Evolutionary conservation across 2,329 filamentous ascomycete genomes (phyloP), one percentile per base, ranked within the genome.

Genomic region (Xylariaceae sp.): DNA sequence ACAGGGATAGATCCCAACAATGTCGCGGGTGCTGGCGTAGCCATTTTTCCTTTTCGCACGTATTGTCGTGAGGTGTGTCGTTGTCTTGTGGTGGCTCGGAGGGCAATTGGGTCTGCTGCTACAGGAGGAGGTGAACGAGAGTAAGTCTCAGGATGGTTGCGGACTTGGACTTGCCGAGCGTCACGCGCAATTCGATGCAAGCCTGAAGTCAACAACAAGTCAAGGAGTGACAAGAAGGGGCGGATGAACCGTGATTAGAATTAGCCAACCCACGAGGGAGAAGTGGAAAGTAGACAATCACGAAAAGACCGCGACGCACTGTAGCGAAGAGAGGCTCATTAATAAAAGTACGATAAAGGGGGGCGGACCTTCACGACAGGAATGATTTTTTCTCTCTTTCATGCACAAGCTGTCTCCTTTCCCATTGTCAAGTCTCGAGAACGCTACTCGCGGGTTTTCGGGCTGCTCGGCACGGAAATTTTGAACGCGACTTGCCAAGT

Each of bases 1-100:
- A 80, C 62, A 61, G 86, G 74, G 46, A 81, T 56, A 54, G 74
- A 66, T 59, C 75, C 70, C 65, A 66, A 71, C 50, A 75, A 68
- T 47, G 67, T 64, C 43, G 68, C 59, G 40, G 68, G 60, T 47
- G 50, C 41, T 12, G 51, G 34, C 34, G 50, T 46, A 31, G 54
- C 50, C 56, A 58, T 59, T 34, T 39, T 51, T n/a, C 17, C 33
- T 5, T 23, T n/a, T 40, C 11, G 28, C 15, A 33, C 14, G 18
- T 36, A 2, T 15, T 13, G 19, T 28, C 33, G n/a, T 18, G 28
- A 28, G 16, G 14, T 15, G 3, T 43, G 26, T 32, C 35, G 13
- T 26, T 16, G 18, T 26, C 31, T 26, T 4, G 34, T 39, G 31
- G 26, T 28, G n/a, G 30, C 11, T 33, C 35, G 30, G 31, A 5